Conservation (phyloP, 306 rosid genomes). For the Dalbergia cultrata region DNA sequence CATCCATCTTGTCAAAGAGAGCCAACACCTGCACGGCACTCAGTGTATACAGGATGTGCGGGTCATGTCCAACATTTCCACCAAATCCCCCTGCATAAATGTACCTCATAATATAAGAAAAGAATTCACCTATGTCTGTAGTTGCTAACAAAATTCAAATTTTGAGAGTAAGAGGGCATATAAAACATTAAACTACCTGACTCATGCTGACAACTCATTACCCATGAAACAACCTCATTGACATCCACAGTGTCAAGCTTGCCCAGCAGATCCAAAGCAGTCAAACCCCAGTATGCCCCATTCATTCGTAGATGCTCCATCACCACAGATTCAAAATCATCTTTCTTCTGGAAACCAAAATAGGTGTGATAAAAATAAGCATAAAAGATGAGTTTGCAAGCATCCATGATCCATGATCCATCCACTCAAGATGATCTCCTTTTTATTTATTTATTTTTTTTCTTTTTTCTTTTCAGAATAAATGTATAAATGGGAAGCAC, state of each 20-base stretch:
- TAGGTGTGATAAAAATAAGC: not conserved
- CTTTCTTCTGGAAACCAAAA: conserved; percentile 67
- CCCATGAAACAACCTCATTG: conserved; percentile 78
- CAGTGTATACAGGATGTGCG: conserved; percentile 81
- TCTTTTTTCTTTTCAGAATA: not conserved
- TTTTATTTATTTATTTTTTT: not conserved
- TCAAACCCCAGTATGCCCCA: conserved; percentile 95
- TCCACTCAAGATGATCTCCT: not conserved
- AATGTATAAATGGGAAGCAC: conserved; percentile 9
- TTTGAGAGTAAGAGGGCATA: not conserved
- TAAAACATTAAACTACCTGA: conserved; percentile 61
- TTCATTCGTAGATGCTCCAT: conserved; percentile 93
- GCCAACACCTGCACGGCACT: conserved; percentile 90
- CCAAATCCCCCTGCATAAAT: conserved; percentile 79
- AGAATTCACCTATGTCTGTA: not conserved
- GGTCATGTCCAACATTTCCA: conserved; percentile 90
- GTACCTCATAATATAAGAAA: not conserved
- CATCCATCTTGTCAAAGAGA: conserved; percentile 71
- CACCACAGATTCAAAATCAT: conserved; percentile 76
- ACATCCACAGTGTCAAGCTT: conserved; percentile 74
- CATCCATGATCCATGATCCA: not conserved
- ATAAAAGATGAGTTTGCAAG: conserved; percentile 25
- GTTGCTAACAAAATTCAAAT: not conserved
- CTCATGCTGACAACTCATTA: conserved; percentile 79
- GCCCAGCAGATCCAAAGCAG: conserved; percentile 78